phyloP scores from a whole-genome alignment of 768 basidiomycete species.

The Tulasnella sp. region DNA sequence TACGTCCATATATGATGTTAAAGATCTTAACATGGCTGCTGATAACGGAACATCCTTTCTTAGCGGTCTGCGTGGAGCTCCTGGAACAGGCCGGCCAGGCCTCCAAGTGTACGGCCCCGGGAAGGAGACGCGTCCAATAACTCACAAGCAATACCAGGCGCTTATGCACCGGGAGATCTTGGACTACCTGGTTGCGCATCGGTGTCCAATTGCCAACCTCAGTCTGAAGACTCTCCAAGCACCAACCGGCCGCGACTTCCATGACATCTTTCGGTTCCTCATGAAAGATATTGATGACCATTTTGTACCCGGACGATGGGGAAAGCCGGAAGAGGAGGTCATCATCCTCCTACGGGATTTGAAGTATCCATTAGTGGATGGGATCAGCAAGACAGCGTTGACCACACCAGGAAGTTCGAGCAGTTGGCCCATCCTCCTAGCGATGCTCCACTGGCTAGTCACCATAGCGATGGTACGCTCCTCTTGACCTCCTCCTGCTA shows the following conservation, averaged over 20 bases:
- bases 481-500: no score
- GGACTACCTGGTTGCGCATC: conserved; percentile 38
- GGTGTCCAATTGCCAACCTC: conserved; percentile 33
- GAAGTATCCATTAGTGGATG: conserved; percentile 69
- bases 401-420: conserved; percentile 81
- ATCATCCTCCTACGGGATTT: conserved; percentile 60
- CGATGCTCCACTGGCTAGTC: conserved; percentile 86
- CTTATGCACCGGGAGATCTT: conserved; percentile 71
- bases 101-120: conserved; percentile 32
- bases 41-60: neutral
- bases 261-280: conserved; percentile 71
- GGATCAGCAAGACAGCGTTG: conserved; percentile 76
- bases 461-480: conserved; percentile 63
- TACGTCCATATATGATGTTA: conserved; percentile 16
- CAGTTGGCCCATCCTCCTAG: conserved; percentile 84
- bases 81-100: conserved; percentile 41
- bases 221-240: conserved; percentile 55
- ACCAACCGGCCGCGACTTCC: conserved; percentile 80
- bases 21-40: conserved; percentile 1
- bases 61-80: conserved; percentile 40
- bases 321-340: conserved; percentile 73
- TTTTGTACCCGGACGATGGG: conserved; percentile 41
- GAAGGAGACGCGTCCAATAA: conserved; percentile 67
- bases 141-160: conserved; percentile 59
- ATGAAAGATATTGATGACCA: conserved; percentile 58